These are phyloP conservation scores for Prunus kanzakura DNA, from an alignment of 306 rosid species.

Conservation along the genomic window DNA sequence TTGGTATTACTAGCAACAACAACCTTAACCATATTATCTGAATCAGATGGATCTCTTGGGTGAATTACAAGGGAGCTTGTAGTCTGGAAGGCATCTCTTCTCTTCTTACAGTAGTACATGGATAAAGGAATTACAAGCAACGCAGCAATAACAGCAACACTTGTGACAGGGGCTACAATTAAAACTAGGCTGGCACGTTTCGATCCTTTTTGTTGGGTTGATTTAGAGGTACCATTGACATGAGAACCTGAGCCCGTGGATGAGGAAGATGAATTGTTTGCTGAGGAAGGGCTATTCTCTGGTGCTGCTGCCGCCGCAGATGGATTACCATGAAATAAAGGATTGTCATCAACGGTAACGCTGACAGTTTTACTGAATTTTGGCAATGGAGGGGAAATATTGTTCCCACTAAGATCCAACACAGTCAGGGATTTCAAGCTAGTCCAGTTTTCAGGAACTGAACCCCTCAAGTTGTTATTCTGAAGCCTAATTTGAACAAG, in stretches of 20 bases:
- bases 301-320: conserved; percentile 23
- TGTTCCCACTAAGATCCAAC: conserved; percentile 78
- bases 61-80: conserved; percentile 75
- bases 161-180: conserved; percentile 54
- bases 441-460: conserved; percentile 70
- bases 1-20: conserved; percentile 54
- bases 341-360: conserved; percentile 41
- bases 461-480: conserved; percentile 58
- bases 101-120: conserved; percentile 58
- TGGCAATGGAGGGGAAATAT: conserved; percentile 82
- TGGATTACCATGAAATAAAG: conserved; percentile 21
- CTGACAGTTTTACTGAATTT: conserved; percentile 46
- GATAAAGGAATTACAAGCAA: conserved; percentile 68
- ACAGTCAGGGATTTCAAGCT: conserved; percentile 44
- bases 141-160: conserved; percentile 69
- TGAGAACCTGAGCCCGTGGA: conserved; percentile 13
- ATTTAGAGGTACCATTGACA: conserved; percentile 8
- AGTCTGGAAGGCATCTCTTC: conserved; percentile 35
- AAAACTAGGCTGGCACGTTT: conserved; percentile 34
- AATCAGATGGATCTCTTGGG: conserved; percentile 88
- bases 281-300: conserved; percentile 8
- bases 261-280: conserved; percentile 18
- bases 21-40: conserved; percentile 60
- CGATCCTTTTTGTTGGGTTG: conserved; percentile 22
- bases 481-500: conserved; percentile 54